Base-by-base conservation (phyloP, 805 yeast species). In the Helenozyma baotianmanensis region DNA sequence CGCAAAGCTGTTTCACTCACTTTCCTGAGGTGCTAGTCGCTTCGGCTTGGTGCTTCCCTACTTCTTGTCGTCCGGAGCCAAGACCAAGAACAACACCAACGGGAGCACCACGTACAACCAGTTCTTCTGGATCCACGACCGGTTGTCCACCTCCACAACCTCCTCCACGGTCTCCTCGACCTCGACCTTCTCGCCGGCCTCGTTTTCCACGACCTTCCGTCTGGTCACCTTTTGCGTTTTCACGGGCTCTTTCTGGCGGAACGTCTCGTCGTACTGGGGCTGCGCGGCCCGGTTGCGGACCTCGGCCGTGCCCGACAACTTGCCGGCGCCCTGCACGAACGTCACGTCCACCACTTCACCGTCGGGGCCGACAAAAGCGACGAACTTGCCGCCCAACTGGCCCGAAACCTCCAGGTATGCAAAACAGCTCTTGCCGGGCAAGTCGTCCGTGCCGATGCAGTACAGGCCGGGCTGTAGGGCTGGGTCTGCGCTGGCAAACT, bases 71-170 rank as follows among this genome's bases (percentile, higher is more conserved):
- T 28, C 36, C 42, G 54, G 66, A 14, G 50, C 37, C 35, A 69
- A 35, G 23, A 74, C 24, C 36, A 65, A 39, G 9, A 76, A 30
- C 14, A 72, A 40, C 21, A 51, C 35, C 38, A 53, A 40, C 10
- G 74, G 74, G 2, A 78, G 75, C 6, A 74, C 74, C 16, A 78
- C 58, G 51, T 72, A 76, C 67, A 74, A 63, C 83, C 83, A 78
- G 54, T 78, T 71, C 51, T 71, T 70, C 49, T 77, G 82, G 12
- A 78, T 56, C 54, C 76, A 77, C 4, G 79, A 68, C 23, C 63
- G 48, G 11, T 49, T 50, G 29, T 51, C 62, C 14, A 47, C 60
- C 27, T 42, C 55, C 22, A 51, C 56, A 15, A 50, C 53, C 13
- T 45, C 51, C 32, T 41, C 54, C 11, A 41, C 50, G 30, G 44